Base-by-base conservation (phyloP, 805 yeast species). In the Myxozyma melibiosi region DNA sequence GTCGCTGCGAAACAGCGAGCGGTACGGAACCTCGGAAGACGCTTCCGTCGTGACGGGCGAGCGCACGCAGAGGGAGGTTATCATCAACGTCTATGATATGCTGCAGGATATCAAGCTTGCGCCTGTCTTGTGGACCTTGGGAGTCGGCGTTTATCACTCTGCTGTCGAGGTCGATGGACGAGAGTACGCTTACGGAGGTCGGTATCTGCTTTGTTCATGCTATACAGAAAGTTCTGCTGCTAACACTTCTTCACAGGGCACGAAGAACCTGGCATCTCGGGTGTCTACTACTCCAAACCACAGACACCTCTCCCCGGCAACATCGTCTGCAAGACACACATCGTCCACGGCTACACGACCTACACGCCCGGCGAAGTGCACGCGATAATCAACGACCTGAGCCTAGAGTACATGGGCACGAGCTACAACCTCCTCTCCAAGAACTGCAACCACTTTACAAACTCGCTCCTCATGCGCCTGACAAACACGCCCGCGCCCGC, bases 111-210 rank as follows among this genome's bases (percentile, higher is more conserved):
- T 56, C 57, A 57, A 43, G 41, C 28, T 62, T 25, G 60, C 65
- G 6, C 55, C 57, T 20, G 34, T 53, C 18, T 41, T 57, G 30
- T 62, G 65, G 65, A 43, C 53, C 14, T 28, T 61, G 24, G 65
- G 65, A 20, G 34, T 62, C n/a, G 64, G 63, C 28, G 62, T 62
- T 18, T 58, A 58, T 18, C 64, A 60, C 40, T 61, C 65, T 11
- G 65, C 63, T 14, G 65, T 62, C 27, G 65, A 62, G 30, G 50
- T 62, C 7, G 64, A 57, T 14, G 65, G 65, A 11, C 51, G 53
- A 2, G 65, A 62, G 24, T 60, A 56, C 34, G 61, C 63, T n/a
- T 62, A 57, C 37, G 65, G 65, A 4, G 66, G 59, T 45, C 16
- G 14, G 54, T 20, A n/a, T 28, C 41, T 34, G 6, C 20, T 14